Evolutionary conservation across 1,284 basidiomycete genomes (phyloP).

Genomic region (Cryptococcus sp.): DNA sequence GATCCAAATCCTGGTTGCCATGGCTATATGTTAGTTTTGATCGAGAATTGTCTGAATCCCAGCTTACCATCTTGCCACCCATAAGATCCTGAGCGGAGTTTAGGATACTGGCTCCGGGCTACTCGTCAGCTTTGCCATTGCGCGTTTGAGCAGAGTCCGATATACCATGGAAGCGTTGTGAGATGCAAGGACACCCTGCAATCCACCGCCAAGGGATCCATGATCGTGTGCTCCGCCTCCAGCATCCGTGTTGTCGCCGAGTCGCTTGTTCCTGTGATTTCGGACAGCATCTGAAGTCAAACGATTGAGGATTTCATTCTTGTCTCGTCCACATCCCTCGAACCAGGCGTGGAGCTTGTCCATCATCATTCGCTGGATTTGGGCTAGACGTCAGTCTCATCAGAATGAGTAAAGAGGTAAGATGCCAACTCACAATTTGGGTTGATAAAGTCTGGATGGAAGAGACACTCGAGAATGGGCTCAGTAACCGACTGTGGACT

Average conservation of each 20-base stretch:
- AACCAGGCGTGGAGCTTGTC: constrained; percentile 54
- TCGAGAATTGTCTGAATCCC: background rate
- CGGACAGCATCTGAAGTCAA: constrained; percentile 64
- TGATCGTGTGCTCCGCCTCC: constrained; percentile 44
- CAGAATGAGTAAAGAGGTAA: background rate
- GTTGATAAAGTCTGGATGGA: constrained; percentile 82
- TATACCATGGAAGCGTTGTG: constrained; percentile 47
- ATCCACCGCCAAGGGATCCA: constrained; percentile 39
- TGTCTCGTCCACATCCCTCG: constrained; percentile 54
- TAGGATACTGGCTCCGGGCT: constrained; percentile 40
- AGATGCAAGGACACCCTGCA: constrained; percentile 44
- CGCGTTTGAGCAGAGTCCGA: background rate
- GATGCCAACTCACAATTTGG: constrained; percentile 40
- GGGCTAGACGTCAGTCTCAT: constrained; percentile 66
- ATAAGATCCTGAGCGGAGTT: constrained; percentile 47
- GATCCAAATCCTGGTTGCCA: constrained; percentile 46
- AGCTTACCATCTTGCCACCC: constrained; percentile 41
- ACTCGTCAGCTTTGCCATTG: constrained; percentile 3
- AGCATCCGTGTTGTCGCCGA: constrained; percentile 40
- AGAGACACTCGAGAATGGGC: constrained; percentile 70
- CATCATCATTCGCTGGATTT: constrained; percentile 73
- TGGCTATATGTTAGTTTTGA: constrained; percentile 23
- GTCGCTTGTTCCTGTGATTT: constrained; percentile 67
- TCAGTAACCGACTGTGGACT: constrained; percentile 61
- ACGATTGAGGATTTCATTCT: constrained; percentile 58